Base-by-base conservation (phyloP, 2,329 filamentous ascomycete genomes). In the Tolypocladium album region DNA sequence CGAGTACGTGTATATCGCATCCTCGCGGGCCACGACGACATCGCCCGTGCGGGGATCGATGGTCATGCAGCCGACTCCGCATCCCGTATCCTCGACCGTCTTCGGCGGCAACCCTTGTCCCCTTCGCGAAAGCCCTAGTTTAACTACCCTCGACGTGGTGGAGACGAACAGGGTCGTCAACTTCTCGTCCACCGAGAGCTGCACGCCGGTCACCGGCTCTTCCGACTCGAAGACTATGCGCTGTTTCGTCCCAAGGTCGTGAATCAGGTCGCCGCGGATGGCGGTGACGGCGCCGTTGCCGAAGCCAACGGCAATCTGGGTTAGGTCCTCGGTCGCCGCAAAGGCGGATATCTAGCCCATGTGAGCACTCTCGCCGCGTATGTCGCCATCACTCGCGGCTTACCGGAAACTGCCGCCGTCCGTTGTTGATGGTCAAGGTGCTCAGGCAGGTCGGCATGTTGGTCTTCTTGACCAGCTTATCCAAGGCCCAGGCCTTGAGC, bases 401-500 rank as follows among this genome's bases (percentile, higher is more conserved):
- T 72, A 90, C 89, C n/a, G 94, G 94, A 73, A 97, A 97, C 67
- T 89, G 91, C 71, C 93, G 92, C 71, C 90, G 85, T 47, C 89
- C 92, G 76, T 97, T 97, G 71, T 92, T 89, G 64, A 99, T 88
- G 27, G 82, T 86, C 58, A 97, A 76, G 1, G 88, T 94, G 70
- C 90, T 96, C 65, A 96, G 81, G 71, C 94, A 97, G 45, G 88
- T 90, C 20, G 94, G 94, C 63, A 88, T 79, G 50, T 92, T 92
- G 5, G 90, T 95, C 81, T 95, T 97, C 82, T 94, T 97, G 66
- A 96, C 91, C 4, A 88, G 82, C 75, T 92, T 95, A 71, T 97
- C 92, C 66, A 99, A 79, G 27, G 91, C 93, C 94, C 94, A 99
- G n/a, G 97, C 93, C 73, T 96, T 97, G 62, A 99, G 76, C 24